Conservation (phyloP, 1,284 basidiomycete genomes). For the Mycosarcoma maydis region DNA sequence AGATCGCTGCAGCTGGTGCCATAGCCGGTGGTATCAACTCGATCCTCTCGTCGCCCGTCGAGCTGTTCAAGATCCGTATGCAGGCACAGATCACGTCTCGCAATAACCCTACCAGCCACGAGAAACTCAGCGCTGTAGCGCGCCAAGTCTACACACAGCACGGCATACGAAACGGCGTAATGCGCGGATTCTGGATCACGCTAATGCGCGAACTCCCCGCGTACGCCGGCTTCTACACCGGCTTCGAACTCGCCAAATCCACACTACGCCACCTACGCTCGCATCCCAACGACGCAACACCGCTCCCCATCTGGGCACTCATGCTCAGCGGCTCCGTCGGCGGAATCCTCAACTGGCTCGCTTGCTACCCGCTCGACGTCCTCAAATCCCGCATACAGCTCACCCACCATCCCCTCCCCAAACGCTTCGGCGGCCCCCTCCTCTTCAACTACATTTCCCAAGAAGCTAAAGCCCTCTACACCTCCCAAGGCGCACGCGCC, state of each 20-base stretch:
- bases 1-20: conserved; percentile 84
- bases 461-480: conserved; percentile 27
- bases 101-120: conserved; percentile 59
- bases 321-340: conserved; percentile 86
- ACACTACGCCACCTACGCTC: conserved; percentile 72
- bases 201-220: conserved; percentile 91
- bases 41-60: conserved; percentile 75
- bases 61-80: conserved; percentile 87
- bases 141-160: conserved; percentile 81
- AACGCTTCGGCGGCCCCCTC: conserved; percentile 20
- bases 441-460: conserved; percentile 36
- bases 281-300: conserved; percentile 1
- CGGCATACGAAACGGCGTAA: conserved; percentile 86
- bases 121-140: conserved; percentile 80
- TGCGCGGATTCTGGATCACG: conserved; percentile 98
- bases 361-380: conserved; percentile 80
- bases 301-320: conserved; percentile 82
- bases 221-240: conserved; percentile 84
- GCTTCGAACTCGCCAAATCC: conserved; percentile 88
- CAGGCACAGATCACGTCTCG: conserved; percentile 81
- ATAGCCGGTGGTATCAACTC: conserved; percentile 92
- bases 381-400: conserved; percentile 51
- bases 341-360: conserved; percentile 91
- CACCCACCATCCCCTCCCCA: conserved; percentile 20
- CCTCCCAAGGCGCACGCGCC: conserved; percentile 27